Conservation (phyloP, 441 rosid species). For the Populus hybrid region DNA sequence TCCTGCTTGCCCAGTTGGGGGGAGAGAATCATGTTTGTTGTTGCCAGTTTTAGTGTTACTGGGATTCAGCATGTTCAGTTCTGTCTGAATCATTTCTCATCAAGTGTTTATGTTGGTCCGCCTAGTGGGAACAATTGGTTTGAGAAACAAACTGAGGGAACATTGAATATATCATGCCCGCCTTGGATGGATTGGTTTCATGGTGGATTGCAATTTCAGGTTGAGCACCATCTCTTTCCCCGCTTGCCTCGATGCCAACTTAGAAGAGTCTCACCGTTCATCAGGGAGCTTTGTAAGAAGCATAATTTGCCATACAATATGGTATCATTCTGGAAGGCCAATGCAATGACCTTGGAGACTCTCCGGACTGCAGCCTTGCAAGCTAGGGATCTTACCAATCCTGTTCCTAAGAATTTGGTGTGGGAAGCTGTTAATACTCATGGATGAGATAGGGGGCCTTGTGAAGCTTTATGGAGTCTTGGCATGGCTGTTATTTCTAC, state of each 20-base stretch:
- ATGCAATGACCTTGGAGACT: slow-evolving; percentile 44
- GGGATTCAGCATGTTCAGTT: slow-evolving; percentile 70
- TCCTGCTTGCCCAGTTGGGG: slow-evolving; percentile 62
- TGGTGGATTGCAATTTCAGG: slow-evolving; percentile 69
- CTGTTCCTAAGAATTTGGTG: slow-evolving; percentile 56
- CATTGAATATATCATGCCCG: slow-evolving; percentile 47
- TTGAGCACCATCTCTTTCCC: slow-evolving; percentile 72
- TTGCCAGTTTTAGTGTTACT: slow-evolving; percentile 46
- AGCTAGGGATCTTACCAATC: slow-evolving; percentile 50
- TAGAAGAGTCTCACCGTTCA: slow-evolving; percentile 52
- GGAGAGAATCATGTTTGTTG: slow-evolving; percentile 56
- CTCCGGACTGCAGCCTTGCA: slow-evolving; percentile 57
- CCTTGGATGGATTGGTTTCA: slow-evolving; percentile 81
- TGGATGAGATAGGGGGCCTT: slow-evolving; percentile 35
- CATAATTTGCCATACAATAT: slow-evolving; percentile 49
- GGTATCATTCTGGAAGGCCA: slow-evolving; percentile 56
- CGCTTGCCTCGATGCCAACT: slow-evolving; percentile 62
- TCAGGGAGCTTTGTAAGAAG: slow-evolving; percentile 65
- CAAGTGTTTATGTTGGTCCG: slow-evolving; percentile 52
- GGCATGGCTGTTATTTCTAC: slow-evolving; percentile 16
- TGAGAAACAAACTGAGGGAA: slow-evolving; percentile 55
- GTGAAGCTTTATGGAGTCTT: slow-evolving; percentile 15
- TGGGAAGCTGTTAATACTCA: slow-evolving; percentile 78
- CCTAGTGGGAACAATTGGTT: slow-evolving; percentile 60
- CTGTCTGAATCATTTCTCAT: slow-evolving; percentile 65